A percentile compares a stretch with the other conserved stretches of the same genome.
Evolutionary conservation across 1,139 yeast species (phyloP).

Genomic region (Protomyces inouyei): DNA sequence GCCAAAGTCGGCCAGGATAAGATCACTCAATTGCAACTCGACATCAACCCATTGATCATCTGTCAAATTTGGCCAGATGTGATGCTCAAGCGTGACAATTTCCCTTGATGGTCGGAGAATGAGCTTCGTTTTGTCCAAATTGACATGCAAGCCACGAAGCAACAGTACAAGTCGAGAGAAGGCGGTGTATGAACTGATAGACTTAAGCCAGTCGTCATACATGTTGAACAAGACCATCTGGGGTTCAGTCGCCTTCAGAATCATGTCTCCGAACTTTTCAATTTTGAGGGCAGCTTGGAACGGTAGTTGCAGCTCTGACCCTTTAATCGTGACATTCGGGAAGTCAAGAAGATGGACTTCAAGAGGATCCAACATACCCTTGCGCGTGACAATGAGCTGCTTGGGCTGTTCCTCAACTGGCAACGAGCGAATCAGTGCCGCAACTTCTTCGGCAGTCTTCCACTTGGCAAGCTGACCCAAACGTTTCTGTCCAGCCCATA

Average conservation of each 20-base stretch:
- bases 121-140: slow-evolving; percentile 68
- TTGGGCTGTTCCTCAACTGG: slow-evolving; percentile 94
- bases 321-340: slow-evolving; percentile 84
- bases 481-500: slow-evolving; percentile 96
- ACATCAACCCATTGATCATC: slow-evolving; percentile 91
- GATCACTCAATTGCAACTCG: slow-evolving; percentile 79
- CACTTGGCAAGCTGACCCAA: slow-evolving; percentile 91
- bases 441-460: slow-evolving; percentile 98
- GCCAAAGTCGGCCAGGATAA: slow-evolving; percentile 80
- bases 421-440: slow-evolving; percentile 79
- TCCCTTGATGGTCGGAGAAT: slow-evolving; percentile 72
- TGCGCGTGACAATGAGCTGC: slow-evolving; percentile 82
- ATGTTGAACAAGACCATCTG: slow-evolving; percentile 86
- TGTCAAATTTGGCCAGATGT: slow-evolving; percentile 85
- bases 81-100: slow-evolving; percentile 66
- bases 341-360: slow-evolving; percentile 97
- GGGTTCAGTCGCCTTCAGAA: slow-evolving; percentile 82
- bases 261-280: slow-evolving; percentile 73
- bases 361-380: slow-evolving; percentile 87
- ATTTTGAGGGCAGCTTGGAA: slow-evolving; percentile 81
- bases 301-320: slow-evolving; percentile 84
- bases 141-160: slow-evolving; percentile 72
- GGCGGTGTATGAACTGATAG: slow-evolving; percentile 84
- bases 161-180: slow-evolving; percentile 80
- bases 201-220: slow-evolving; percentile 89